These are phyloP conservation scores for Penicillium sp. DNA, from an alignment of 2,329 filamentous ascomycete species.

Conservation along the genomic window DNA sequence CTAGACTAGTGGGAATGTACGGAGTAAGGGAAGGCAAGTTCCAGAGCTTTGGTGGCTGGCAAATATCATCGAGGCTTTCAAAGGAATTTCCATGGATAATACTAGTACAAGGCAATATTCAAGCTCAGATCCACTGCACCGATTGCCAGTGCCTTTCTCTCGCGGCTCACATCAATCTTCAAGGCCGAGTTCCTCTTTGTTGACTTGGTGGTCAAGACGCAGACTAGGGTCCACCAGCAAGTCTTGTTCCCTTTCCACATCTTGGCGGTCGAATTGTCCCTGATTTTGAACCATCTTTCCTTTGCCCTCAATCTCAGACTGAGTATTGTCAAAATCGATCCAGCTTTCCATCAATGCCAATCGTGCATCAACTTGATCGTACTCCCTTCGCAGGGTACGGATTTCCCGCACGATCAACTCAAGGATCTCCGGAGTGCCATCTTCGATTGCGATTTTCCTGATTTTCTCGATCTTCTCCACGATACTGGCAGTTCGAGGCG, in stretches of 20 bases:
- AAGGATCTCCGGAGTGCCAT: background rate
- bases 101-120: no score
- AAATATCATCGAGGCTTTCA: no score
- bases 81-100: no score
- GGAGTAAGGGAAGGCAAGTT: no score
- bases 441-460: background rate
- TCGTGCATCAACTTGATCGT: background rate
- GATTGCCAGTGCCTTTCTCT: no score
- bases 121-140: no score
- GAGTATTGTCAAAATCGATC: background rate
- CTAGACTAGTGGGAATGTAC: no score
- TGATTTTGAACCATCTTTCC: background rate
- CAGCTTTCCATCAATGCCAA: background rate
- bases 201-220: background rate
- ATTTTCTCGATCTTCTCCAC: background rate
- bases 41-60: no score
- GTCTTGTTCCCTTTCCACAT: background rate
- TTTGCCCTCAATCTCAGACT: background rate
- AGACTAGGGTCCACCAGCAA: background rate
- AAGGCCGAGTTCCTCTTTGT: background rate
- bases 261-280: background rate
- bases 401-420: background rate
- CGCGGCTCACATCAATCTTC: no score
- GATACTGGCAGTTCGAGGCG: background rate
- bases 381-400: background rate